Evolutionary conservation across 73 alveolate genomes (phyloP).

Genomic region (Paramecium biaurelia): DNA sequence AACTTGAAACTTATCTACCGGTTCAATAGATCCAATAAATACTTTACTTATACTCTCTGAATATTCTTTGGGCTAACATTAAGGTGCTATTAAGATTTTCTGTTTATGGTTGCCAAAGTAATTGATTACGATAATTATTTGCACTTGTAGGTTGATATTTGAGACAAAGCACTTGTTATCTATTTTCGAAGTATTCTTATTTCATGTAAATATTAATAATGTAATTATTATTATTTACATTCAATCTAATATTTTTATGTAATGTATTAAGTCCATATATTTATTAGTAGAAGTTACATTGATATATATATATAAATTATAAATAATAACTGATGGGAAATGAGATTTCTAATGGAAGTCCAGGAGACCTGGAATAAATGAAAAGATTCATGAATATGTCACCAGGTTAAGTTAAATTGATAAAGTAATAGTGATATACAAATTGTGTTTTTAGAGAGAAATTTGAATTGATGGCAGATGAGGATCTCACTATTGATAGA

Average conservation of each 20-base stretch:
- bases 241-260: not conserved
- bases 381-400: conserved; percentile 51
- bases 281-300: not conserved
- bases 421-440: conserved; percentile 1
- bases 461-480: conserved; percentile 66
- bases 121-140: not conserved
- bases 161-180: not conserved
- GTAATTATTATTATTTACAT: not conserved
- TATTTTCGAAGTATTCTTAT: not conserved
- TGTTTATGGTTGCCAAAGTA: not conserved
- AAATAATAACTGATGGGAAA: conserved; percentile 51
- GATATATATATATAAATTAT: not conserved
- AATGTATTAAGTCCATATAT: not conserved
- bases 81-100: not conserved
- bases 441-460: conserved; percentile 49
- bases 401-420: conserved; percentile 63
- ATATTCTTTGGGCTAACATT: not conserved
- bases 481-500: conserved; percentile 60
- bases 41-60: not conserved
- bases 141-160: not conserved
- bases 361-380: conserved; percentile 59
- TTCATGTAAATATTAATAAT: not conserved
- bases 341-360: conserved; percentile 52
- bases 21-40: not conserved
- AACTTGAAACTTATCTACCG: not conserved